Evolutionary conservation across 257 asterid genomes (phyloP), one percentile per base, ranked within the genome.

Genomic region (Lantana camara): DNA sequence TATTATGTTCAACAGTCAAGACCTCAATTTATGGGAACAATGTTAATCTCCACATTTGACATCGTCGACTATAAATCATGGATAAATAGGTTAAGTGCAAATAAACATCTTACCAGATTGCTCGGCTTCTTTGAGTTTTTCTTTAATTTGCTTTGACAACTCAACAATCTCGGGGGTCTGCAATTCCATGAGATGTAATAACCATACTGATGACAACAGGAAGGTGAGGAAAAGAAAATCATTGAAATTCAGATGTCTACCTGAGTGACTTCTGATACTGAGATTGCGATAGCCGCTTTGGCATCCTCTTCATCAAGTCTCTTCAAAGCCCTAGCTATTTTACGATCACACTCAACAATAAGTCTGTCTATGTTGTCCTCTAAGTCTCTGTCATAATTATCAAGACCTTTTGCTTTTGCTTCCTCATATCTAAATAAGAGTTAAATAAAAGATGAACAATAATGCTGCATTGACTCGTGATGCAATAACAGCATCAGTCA

Each of bases 291-390:
- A 22, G 97, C 97, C 49, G 97, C 97, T 82, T 87, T 93, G 34
- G 99, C 99, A 77, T 93, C 99, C 68, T 93, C 99, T 34, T 93
- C 97, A 69, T 88, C 94, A 50, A 93, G 97, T 37, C 99, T 80
- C 75, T 79, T 90, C 69, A 93, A 75, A 68, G 99, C 97, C 76
- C 99, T 82, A 49, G 80, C 73, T 67, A 94, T 94, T 78, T 94
- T 94, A 44, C 97, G 77, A 74, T 88, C 96, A 62, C 99, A 94
- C 87, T 94, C 99, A 69, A 90, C 84, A 72, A 94, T 90, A 64
- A 90, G 96, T 73, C 96, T 85, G 63, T 93, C 99, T 44, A 93
- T 93, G 63, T 74, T 83, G 81, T 93, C 99, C 85, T 93, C 99
- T 62, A 94, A 82, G 76, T 94, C 99, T 71, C 92, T 79, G 66